phyloP scores from a whole-genome alignment of 208 protist species.

The Phytomonas francai region DNA sequence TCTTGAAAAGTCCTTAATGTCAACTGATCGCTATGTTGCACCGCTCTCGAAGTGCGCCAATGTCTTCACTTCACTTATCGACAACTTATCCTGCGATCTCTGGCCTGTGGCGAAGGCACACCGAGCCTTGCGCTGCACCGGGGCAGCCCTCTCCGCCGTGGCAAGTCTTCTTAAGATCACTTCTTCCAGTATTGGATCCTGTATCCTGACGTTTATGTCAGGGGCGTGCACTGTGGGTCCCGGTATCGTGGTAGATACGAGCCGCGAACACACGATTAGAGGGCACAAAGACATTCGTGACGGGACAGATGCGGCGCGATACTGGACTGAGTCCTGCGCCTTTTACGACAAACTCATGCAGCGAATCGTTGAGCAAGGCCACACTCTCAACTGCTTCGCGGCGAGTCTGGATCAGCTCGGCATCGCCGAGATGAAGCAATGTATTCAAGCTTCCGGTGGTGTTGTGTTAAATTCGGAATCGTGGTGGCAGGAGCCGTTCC shows the following conservation, averaged over 20 bases:
- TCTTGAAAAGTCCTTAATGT: constrained; percentile 17
- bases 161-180: constrained; percentile 89
- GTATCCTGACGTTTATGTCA: constrained; percentile 95
- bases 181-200: constrained; percentile 86
- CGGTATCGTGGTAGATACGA: constrained; percentile 88
- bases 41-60: constrained; percentile 54
- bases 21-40: constrained; percentile 54
- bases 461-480: constrained; percentile 94
- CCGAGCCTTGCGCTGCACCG: constrained; percentile 94
- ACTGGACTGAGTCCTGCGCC: constrained; percentile 69
- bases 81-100: constrained; percentile 92
- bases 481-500: constrained; percentile 95
- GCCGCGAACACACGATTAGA: constrained; percentile 93
- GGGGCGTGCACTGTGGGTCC: constrained; percentile 94
- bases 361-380: constrained; percentile 88
- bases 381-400: constrained; percentile 95
- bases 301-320: constrained; percentile 48
- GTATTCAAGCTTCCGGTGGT: constrained; percentile 91
- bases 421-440: constrained; percentile 95
- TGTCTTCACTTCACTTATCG: constrained; percentile 87
- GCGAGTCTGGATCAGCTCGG: constrained; percentile 96
- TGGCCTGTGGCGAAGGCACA: constrained; percentile 91
- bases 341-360: constrained; percentile 95
- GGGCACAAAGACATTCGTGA: constrained; percentile 95
- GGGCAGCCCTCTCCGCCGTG: constrained; percentile 94